Evolutionary conservation across 2,329 filamentous ascomycete genomes (phyloP).

Genomic region (Colletotrichum noveboracense): DNA sequence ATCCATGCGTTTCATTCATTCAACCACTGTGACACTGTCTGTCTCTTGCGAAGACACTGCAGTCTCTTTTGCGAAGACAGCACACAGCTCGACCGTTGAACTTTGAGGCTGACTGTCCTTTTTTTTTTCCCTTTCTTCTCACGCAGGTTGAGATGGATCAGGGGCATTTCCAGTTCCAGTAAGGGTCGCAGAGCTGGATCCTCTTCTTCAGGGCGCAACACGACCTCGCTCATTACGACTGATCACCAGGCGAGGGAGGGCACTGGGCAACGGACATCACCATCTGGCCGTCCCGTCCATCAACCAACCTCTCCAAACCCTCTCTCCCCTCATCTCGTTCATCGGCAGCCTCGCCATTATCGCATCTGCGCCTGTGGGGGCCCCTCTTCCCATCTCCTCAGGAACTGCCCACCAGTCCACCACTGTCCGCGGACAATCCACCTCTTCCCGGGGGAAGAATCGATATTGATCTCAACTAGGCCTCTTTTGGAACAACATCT

Average conservation of each 20-base stretch:
- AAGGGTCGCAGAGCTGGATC: not conserved
- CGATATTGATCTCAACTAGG: not conserved
- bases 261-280: not conserved
- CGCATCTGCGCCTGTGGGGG: not conserved
- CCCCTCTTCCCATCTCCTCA: not conserved
- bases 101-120: not conserved
- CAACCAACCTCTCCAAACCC: not conserved
- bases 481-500: not conserved
- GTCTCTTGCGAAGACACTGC: not conserved
- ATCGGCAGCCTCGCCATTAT: not conserved
- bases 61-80: not conserved
- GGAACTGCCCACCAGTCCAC: not conserved
- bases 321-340: not conserved
- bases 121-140: not conserved
- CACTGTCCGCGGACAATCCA: not conserved
- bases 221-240: not conserved
- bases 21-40: not conserved
- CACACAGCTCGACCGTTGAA: not conserved
- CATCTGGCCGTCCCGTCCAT: not conserved
- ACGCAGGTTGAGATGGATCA: not conserved
- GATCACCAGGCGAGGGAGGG: not conserved
- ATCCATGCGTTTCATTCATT: conserved; percentile 11
- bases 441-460: not conserved
- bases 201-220: not conserved
- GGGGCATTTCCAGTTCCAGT: not conserved